Conservation (phyloP, 805 yeast genomes). For the Isabelozyma pseudorhagii region DNA sequence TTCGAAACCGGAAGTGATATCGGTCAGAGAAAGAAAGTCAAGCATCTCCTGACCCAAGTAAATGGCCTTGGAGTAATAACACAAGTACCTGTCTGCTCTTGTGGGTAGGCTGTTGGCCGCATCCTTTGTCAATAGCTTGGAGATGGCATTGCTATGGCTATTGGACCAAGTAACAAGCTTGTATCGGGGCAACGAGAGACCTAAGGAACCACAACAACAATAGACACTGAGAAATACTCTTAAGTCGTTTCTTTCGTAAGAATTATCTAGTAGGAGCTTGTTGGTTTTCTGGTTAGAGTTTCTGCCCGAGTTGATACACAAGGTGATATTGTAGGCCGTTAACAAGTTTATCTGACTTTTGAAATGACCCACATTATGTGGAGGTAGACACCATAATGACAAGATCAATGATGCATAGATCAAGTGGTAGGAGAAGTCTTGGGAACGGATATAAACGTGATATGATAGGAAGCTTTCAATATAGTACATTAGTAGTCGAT, state of each 20-base stretch:
- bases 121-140: slow-evolving; percentile 7
- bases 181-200: slow-evolving; percentile 49
- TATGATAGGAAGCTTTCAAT: slow-evolving; percentile 45
- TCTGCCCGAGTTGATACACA: slow-evolving; percentile 49
- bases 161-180: slow-evolving; percentile 48
- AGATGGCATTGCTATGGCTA: slow-evolving; percentile 35
- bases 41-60: slow-evolving; percentile 49
- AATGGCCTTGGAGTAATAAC: slow-evolving; percentile 43
- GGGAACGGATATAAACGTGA: slow-evolving; percentile 38
- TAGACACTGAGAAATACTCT: slow-evolving; percentile 48
- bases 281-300: slow-evolving; percentile 18
- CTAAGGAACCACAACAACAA: slow-evolving; percentile 49
- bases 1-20: background rate
- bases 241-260: slow-evolving; percentile 24
- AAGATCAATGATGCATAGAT: slow-evolving; percentile 43
- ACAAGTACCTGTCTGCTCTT: slow-evolving; percentile 39
- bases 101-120: slow-evolving; percentile 19
- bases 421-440: slow-evolving; percentile 39
- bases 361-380: slow-evolving; percentile 49
- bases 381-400: slow-evolving; percentile 54
- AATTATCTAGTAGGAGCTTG: slow-evolving; percentile 22
- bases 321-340: slow-evolving; percentile 41
- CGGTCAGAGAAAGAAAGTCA: slow-evolving; percentile 34
- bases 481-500: slow-evolving; percentile 41
- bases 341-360: slow-evolving; percentile 49